Base-by-base conservation (phyloP, 805 yeast genomes). In the Candida lessepsii region DNA sequence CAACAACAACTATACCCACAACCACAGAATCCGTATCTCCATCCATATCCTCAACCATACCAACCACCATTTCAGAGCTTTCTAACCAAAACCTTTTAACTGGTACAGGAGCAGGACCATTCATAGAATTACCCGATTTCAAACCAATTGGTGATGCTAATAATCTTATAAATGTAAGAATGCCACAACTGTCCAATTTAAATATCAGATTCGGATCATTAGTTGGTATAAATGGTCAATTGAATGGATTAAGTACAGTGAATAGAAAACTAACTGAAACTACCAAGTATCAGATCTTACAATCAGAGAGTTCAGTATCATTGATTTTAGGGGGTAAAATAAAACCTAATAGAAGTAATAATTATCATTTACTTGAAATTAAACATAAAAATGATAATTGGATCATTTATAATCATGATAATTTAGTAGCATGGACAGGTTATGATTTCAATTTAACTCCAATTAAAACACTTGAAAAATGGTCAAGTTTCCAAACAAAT, bases 361-460 rank as follows among this genome's bases (percentile, higher is more conserved):
- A 61, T 40, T 73, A 66, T 43, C 53, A 70, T 3, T 59, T 72
- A 9, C 47, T 74, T 2, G 56, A 62, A 5, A 54, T 67, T 14
- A 56, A 63, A 11, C 63, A 64, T 40, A 68, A 70, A 16, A 48
- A 63, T 5, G 57, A 62, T 19, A 62, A 60, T 36, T 76, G 81
- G 81, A 50, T 50, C 5, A 55, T 73, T 13, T 46, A 64, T 15
- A 63, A 58, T 23, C 61, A 62, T 34, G 56, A 60, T 10, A 56
- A 56, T 38, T 44, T 75, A 9, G 57, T 73, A 9, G 76, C 78
- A 5, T 75, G 79, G 79, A 58, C 73, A 1, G 80, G 76, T 1
- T 65, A 59, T 35, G 52, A 58, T 33, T 46, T 71, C 15, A 46
- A 57, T 21, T 37, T 63, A 23, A 24, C 34, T 21, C 54, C 58